phyloP scores from a whole-genome alignment of 352 stramenopile genomes.

The Plasmopara halstedii region DNA sequence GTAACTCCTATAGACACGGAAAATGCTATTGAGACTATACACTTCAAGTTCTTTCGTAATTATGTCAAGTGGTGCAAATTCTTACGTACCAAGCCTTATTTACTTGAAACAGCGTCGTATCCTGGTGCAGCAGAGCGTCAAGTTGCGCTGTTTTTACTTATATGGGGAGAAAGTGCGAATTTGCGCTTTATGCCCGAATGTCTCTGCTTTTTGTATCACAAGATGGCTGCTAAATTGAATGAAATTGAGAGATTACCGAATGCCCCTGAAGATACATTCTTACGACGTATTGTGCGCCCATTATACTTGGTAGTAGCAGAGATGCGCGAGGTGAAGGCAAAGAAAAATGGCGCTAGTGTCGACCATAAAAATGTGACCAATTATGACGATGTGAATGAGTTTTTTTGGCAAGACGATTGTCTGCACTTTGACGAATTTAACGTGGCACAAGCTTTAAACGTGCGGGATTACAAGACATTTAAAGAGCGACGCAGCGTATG shows the following conservation, averaged over 20 bases:
- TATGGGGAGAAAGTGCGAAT: constrained; percentile 82
- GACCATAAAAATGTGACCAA: constrained; percentile 87
- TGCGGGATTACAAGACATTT: constrained; percentile 77
- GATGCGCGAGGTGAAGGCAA: constrained; percentile 35
- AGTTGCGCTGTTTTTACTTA: constrained; percentile 74
- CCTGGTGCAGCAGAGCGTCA: constrained; percentile 40
- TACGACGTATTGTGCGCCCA: constrained; percentile 63
- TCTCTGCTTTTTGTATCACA: constrained; percentile 85
- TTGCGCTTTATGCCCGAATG: constrained; percentile 87
- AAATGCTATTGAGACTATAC: constrained; percentile 67
- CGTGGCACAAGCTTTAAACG: constrained; percentile 58
- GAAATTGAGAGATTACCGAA: constrained; percentile 46
- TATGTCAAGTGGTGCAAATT: constrained; percentile 94
- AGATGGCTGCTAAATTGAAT: constrained; percentile 64
- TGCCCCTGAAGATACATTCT: constrained; percentile 60
- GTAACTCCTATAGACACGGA: constrained; percentile 34
- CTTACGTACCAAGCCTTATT: constrained; percentile 82
- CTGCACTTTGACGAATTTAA: constrained; percentile 80
- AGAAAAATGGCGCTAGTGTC: constrained; percentile 25
- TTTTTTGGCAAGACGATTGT: constrained; percentile 77
- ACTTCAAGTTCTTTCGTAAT: constrained; percentile 92
- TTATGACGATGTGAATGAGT: constrained; percentile 88
- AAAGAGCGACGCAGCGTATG: constrained; percentile 77
- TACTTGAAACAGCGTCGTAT: constrained; percentile 38
- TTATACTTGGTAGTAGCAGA: constrained; percentile 74